Evolutionary conservation across 257 asterid genomes (phyloP), one percentile per base, ranked within the genome.

Genomic region (Misopates orontium): DNA sequence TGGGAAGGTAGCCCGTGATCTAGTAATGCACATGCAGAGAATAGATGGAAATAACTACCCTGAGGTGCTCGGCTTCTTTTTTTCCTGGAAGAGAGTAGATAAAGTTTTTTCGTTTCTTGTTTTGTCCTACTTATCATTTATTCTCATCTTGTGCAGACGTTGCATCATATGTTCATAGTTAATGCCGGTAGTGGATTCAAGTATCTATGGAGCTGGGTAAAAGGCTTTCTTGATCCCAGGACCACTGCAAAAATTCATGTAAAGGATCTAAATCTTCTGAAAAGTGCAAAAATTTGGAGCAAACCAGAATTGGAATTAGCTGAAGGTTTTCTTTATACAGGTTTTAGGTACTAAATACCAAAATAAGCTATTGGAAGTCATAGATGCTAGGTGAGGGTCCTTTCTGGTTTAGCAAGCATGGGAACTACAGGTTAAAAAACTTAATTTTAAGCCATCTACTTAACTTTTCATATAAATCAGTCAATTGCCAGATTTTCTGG

Each of bases 401-500:
- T 77, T 57, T 56, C 72, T 68, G 75, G 47, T 65, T 31, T 39
- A 58, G 42, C 28, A 20, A 60, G 25, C 1, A 6, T 18, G 22
- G 56, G 55, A 49, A n/a, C 40, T 53, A 32, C 39, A 22, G 49
- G 21, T 17, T 72, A n/a, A n/a, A n/a, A 49, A 49, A 14, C 10
- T 22, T 54, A 10, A 16, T 4, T 19, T 23, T 21, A 10, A 21
- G 24, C 53, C 61, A 25, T 11, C 17, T 4, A 48, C 51, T 41
- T 63, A 53, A 68, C 64, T 64, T 28, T 53, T 67, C 65, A 12
- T 70, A 67, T 66, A 62, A 62, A 32, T 64, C 86, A 93, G 99
- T 78, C 95, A 90, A 79, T 77, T 93, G 83, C 99, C 99, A 52
- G 90, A 88, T 77, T 93, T 93, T 83, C 88, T 90, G 42, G 99